phyloP scores from a whole-genome alignment of 177 flowering plant species.

The Vitis hybrid region DNA sequence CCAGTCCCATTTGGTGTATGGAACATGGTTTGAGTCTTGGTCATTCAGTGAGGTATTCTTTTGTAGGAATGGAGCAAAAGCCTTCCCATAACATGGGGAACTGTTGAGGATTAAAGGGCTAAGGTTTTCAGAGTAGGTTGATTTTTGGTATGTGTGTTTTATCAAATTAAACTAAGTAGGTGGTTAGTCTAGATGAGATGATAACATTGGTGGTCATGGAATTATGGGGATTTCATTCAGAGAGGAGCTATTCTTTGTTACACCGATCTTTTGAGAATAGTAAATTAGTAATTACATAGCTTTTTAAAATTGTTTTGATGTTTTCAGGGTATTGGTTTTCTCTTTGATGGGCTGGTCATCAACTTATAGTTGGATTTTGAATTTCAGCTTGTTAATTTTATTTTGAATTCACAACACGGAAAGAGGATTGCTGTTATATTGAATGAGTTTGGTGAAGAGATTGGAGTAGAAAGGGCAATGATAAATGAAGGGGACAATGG shows the following conservation, averaged over 20 bases:
- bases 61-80: neutral
- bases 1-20: no score
- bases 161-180: neutral
- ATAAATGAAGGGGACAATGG: conserved; percentile 94
- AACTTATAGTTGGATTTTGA: neutral
- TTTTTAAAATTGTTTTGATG: no score
- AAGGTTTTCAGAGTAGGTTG: neutral
- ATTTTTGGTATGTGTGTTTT: neutral
- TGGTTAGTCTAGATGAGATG: no score
- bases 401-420: conserved; percentile 83
- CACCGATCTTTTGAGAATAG: no score
- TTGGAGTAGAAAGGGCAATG: conserved; percentile 98
- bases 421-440: conserved; percentile 93
- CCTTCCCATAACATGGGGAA: neutral
- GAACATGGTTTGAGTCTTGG: no score
- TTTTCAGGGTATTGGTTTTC: neutral
- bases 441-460: conserved; percentile 97
- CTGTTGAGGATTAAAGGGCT: neutral
- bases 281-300: no score
- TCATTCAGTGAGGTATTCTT: no score
- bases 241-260: no score
- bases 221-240: no score
- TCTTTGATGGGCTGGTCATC: neutral
- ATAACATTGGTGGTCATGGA: no score
- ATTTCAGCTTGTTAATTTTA: conserved; percentile 72